Conservation (phyloP, 306 rosid genomes). For the Hippophae rhamnoides region DNA sequence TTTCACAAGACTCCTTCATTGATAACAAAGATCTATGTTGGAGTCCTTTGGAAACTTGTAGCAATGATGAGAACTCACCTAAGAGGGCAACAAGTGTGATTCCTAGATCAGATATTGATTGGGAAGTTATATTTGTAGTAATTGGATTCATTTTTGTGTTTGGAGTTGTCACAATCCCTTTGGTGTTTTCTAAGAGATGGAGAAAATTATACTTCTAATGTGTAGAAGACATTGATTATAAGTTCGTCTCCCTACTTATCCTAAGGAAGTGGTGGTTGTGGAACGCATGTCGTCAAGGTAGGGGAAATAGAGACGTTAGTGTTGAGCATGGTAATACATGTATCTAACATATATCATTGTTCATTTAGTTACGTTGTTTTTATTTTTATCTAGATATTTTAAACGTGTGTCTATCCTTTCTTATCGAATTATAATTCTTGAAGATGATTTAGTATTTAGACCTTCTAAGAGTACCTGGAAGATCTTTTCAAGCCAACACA, state of each 20-base stretch:
- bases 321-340: no score
- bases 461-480: no score
- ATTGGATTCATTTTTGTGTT: slow-evolving; percentile 14
- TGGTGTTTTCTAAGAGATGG: slow-evolving; percentile 15
- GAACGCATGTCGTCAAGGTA: not conserved
- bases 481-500: no score
- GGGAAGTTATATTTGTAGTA: slow-evolving; percentile 11
- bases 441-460: no score
- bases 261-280: not conserved
- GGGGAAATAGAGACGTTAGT: not conserved
- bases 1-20: slow-evolving; percentile 5
- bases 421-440: no score
- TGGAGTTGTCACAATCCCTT: not conserved
- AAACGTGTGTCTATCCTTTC: no score
- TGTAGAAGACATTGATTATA: not conserved
- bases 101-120: not conserved
- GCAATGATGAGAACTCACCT: not conserved
- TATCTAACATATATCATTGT: no score
- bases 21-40: slow-evolving; percentile 23
- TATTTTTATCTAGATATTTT: no score
- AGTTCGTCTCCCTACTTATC: not conserved
- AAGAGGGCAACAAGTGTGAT: not conserved
- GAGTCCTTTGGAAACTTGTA: not conserved
- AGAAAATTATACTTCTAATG: slow-evolving; percentile 7
- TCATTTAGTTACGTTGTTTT: no score